phyloP scores from a whole-genome alignment of 257 asterid genomes.

The Solanum peruvianum region DNA sequence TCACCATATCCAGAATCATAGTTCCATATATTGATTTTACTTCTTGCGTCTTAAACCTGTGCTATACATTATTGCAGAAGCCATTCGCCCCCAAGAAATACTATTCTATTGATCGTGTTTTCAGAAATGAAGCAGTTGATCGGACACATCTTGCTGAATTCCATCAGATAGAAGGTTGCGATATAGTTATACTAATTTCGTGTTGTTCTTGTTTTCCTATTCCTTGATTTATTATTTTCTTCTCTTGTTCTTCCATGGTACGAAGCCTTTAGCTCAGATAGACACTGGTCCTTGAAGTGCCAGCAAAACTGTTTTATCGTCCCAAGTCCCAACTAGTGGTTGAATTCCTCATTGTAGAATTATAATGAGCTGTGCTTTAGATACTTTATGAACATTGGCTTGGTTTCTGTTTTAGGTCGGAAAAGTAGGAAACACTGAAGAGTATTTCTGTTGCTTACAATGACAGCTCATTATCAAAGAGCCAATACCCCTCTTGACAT shows the following conservation, averaged over 20 bases:
- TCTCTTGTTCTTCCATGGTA: not conserved
- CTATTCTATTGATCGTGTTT: slow-evolving; percentile 94
- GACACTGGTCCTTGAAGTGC: not conserved
- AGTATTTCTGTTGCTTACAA: not conserved
- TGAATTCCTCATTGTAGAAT: not conserved
- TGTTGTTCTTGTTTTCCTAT: not conserved
- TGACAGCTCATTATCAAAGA: not conserved
- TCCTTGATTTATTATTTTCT: not conserved
- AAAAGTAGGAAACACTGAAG: not conserved
- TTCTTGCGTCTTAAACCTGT: not conserved
- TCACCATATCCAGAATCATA: not conserved
- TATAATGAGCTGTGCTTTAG: not conserved
- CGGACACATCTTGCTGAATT: slow-evolving; percentile 98
- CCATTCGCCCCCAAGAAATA: slow-evolving; percentile 75
- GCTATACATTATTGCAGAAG: slow-evolving; percentile 32
- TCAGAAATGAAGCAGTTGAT: slow-evolving; percentile 97
- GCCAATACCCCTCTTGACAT: not conserved
- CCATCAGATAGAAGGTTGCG: slow-evolving; percentile 94
- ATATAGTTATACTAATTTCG: not conserved
- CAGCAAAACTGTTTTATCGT: not conserved
- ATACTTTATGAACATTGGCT: not conserved
- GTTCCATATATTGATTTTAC: not conserved
- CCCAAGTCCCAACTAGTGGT: not conserved
- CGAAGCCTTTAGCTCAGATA: not conserved
- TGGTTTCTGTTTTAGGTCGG: not conserved